These are phyloP conservation scores for Penicillium aurantiogriseum DNA, from an alignment of 2,329 filamentous ascomycete genomes.

Conservation along the genomic window DNA sequence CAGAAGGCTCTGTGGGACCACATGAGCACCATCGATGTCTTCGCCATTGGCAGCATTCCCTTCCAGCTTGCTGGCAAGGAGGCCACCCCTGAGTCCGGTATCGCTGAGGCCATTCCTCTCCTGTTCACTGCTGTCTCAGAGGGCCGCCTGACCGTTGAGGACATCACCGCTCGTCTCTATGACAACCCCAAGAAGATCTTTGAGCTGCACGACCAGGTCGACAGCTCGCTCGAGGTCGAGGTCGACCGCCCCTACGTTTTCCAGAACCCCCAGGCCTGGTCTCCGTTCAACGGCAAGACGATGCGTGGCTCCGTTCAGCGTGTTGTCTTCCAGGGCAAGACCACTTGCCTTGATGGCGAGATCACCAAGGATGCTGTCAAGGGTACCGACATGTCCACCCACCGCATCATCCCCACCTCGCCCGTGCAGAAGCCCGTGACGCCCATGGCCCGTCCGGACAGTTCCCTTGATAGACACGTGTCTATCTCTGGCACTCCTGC, in stretches of 20 bases:
- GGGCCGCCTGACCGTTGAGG: slow-evolving; percentile 69
- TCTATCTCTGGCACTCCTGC: slow-evolving; percentile 41
- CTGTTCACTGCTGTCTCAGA: slow-evolving; percentile 74
- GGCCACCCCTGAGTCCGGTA: slow-evolving; percentile 62
- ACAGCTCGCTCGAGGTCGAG: slow-evolving; percentile 71
- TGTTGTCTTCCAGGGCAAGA: slow-evolving; percentile 72
- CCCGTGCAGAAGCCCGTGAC: slow-evolving; percentile 56
- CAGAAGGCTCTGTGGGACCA: slow-evolving; percentile 74
- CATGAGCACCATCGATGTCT: slow-evolving; percentile 70
- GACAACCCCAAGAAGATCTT: slow-evolving; percentile 80
- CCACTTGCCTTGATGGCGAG: slow-evolving; percentile 71
- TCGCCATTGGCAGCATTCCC: slow-evolving; percentile 74
- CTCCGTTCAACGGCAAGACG: slow-evolving; percentile 67
- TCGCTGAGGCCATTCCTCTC: slow-evolving; percentile 70
- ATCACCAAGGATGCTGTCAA: slow-evolving; percentile 55
- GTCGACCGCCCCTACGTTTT: slow-evolving; percentile 69
- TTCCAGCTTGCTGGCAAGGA: slow-evolving; percentile 67
- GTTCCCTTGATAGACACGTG: slow-evolving; percentile 37
- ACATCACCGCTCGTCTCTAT: slow-evolving; percentile 68
- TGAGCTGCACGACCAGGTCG: slow-evolving; percentile 76
- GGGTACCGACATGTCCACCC: slow-evolving; percentile 74
- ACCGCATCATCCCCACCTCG: slow-evolving; percentile 53
- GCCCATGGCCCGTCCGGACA: slow-evolving; percentile 42
- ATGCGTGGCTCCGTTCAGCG: slow-evolving; percentile 71
- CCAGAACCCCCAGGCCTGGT: slow-evolving; percentile 57